Evolutionary conservation across 2,329 filamentous ascomycete genomes (phyloP).

Genomic region (Aspergillus proliferans): DNA sequence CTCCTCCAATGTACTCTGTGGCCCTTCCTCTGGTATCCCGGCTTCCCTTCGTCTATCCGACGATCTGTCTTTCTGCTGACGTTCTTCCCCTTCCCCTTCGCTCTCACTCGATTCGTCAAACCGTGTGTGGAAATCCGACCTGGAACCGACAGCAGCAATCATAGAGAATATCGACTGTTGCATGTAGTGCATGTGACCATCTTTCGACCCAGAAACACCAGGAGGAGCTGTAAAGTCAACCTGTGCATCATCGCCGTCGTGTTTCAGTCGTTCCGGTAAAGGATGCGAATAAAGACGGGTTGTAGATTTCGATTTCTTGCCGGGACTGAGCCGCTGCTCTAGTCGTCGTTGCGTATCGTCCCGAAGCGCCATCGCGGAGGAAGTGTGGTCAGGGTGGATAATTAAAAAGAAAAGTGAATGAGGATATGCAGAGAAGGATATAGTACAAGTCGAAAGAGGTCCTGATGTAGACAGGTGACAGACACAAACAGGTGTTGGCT

Average conservation of each 20-base stretch:
- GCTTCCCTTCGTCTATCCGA: conserved; percentile 3
- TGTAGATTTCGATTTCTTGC: conserved; percentile 37
- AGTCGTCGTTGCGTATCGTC: conserved; percentile 39
- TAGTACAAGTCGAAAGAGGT: background rate
- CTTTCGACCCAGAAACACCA: conserved; percentile 27
- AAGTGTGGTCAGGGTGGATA: background rate
- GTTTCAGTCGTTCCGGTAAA: conserved; percentile 53
- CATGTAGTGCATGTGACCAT: conserved; percentile 58
- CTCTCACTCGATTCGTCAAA: conserved; percentile 83
- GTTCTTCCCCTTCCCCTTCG: conserved; percentile 47
- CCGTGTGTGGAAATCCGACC: conserved; percentile 71
- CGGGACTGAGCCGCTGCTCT: conserved; percentile 36
- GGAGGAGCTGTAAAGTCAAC: conserved; percentile 56
- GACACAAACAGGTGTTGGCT: conserved; percentile 3
- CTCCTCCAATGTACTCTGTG: conserved; percentile 17
- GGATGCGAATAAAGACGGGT: conserved; percentile 44
- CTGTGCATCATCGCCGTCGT: conserved; percentile 54
- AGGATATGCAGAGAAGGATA: background rate
- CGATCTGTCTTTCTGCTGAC: conserved; percentile 11
- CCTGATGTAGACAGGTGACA: conserved; percentile 6
- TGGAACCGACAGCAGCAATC: conserved; percentile 80
- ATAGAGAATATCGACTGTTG: conserved; percentile 93
- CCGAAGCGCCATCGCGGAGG: conserved; percentile 26
- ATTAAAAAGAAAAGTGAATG: too few species aligned
- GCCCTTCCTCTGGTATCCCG: conserved; percentile 2